Evolutionary conservation across 1,284 basidiomycete genomes (phyloP), one percentile per base, ranked within the genome.

Genomic region (Baeospora myosura): DNA sequence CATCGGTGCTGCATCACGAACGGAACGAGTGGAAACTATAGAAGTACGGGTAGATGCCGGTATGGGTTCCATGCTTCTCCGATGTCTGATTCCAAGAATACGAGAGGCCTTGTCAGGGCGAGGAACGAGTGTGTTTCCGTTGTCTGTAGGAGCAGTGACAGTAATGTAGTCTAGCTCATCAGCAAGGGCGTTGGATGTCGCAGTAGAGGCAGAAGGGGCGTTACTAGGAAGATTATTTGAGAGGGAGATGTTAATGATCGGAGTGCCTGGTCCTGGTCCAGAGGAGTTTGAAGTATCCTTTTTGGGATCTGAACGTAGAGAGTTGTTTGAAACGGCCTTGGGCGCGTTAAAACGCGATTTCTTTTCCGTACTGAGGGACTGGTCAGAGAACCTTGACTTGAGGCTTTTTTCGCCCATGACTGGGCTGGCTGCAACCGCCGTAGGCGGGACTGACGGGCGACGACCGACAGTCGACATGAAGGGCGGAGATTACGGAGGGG

Each of bases 31-130:
- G 14, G 85, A 86, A 45, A 85, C 76, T 50, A 88, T 74, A 28
- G 84, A 87, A 41, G 74, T 79, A 50, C 84, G 75, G 46, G 75
- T 69, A 10, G 79, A 79, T 20, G 78, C 82, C 31, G 82, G 82
- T 50, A 88, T 81, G 49, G 84, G 84, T 55, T 88, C 84, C 86
- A 88, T 88, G 43, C 78, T 79, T 57, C 66, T 71, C 46, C 74
- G 70, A 57, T 86, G 85, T 38, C 69, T 66, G 51, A 88, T 80
- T 46, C 84, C 84, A 33, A 88, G 74, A 44, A 88, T 68, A 49
- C 82, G 71, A 16, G 83, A 78, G 10, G 84, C 82, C 62, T 88
- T 79, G 54, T 78, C 74, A 17, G 59, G 55, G 38, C 63, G 60
- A 44, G 29, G 33, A 14, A 7, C 1, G 35, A 29, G 8, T 29